Base-by-base conservation (phyloP, 495 filamentous ascomycete species). In the Podospora pseudoanserina region DNA sequence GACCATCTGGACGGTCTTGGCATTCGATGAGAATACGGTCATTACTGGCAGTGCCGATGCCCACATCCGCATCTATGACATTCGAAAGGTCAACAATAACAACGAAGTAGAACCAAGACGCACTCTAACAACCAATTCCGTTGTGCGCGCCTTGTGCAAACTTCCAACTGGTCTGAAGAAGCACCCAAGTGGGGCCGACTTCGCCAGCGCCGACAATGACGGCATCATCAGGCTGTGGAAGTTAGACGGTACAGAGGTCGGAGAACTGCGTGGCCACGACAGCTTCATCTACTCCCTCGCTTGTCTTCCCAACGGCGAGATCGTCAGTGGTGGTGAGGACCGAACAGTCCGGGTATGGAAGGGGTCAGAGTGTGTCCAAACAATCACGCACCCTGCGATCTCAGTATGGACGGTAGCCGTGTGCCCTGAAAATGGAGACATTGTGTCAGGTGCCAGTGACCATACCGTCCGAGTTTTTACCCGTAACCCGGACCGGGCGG, bases 341-440 rank as follows among this genome's bases (percentile, higher is more conserved):
- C 88, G 96, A 60, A 97, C 96, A 9, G 86, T 94, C 19, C 84
- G 92, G 62, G 83, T 99, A 73, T 99, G 96, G 96, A 87, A 86
- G 68, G 89, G 88, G 53, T 86, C 78, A 19, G 82, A 93, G 61
- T 97, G 94, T 74, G 80, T 97, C 64, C 96, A 99, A 79, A 97
- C 93, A 13, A 98, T 99, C 67, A 97, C 94, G 4, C 96, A 97
- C 76, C 96, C 96, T 49, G 96, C 96, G 15, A 97, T 97, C 53
- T 97, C 94, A 0, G 93, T 99, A 1, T 99, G 96, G 96, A 81
- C 86, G 55, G 92, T 99, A 56, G 91, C 93, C 4, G 91, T 85
- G 26, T 95, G 91, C 73, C 60, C 81, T 5, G 89, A 90, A 62
- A 96, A 86, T 66, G 94, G 95, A 56, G 96, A 99, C 75, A 94